Conservation (phyloP, 2,329 filamentous ascomycete species). For the Parascedosporium putredinis region DNA sequence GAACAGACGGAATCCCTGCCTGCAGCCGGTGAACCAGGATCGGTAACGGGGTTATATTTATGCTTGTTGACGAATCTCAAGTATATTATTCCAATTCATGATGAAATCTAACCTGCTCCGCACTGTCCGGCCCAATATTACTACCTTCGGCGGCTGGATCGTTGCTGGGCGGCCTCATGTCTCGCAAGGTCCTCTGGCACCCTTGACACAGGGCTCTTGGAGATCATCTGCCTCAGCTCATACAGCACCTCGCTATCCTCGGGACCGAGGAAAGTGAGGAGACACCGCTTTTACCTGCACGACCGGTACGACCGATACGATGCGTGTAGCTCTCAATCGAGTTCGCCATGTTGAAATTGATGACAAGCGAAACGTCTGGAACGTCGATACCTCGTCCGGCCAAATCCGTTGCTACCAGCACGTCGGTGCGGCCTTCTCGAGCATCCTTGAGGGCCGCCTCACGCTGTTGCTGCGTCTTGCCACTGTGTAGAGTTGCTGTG, state of each 20-base stretch:
- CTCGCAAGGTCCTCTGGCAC: slow-evolving; percentile 85
- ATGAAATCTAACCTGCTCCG: too few species aligned
- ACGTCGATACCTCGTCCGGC: slow-evolving; percentile 98
- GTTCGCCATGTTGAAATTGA: slow-evolving; percentile 98
- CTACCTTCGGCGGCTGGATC: slow-evolving; percentile 17
- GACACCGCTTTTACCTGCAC: slow-evolving; percentile 93
- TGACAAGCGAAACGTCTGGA: slow-evolving; percentile 80
- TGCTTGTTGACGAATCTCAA: too few species aligned
- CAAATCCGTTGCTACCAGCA: slow-evolving; percentile 90
- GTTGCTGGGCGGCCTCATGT: slow-evolving; percentile 81
- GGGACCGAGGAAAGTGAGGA: slow-evolving; percentile 85
- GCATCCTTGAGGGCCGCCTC: slow-evolving; percentile 84
- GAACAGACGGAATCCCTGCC: too few species aligned
- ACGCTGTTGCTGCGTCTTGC: slow-evolving; percentile 95
- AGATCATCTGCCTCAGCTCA: slow-evolving; percentile 90
- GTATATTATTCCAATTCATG: too few species aligned
- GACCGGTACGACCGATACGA: slow-evolving; percentile 90
- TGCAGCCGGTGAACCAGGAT: too few species aligned
- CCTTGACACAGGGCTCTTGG: slow-evolving; percentile 76
- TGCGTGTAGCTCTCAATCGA: slow-evolving; percentile 95
- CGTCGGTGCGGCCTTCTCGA: slow-evolving; percentile 67
- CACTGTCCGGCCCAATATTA: slow-evolving; percentile 7
- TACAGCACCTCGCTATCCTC: slow-evolving; percentile 89
- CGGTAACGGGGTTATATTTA: too few species aligned
- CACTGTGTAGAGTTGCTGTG: slow-evolving; percentile 83